These are phyloP conservation scores for Triadica sebifera DNA, from an alignment of 345 rosid species.

Conservation along the genomic window DNA sequence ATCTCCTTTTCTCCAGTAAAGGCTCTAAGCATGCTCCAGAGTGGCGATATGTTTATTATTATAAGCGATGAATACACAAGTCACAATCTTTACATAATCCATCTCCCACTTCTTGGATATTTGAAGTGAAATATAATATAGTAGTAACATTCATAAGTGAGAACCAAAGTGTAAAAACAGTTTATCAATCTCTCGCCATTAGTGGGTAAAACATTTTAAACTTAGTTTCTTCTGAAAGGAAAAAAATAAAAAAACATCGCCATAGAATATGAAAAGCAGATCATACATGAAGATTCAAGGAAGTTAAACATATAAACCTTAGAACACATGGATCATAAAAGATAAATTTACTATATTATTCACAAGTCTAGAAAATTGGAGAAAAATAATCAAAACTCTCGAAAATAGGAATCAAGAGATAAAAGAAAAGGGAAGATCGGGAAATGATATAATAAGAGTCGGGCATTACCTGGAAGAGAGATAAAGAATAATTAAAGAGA, in stretches of 20 bases:
- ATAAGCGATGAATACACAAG: background rate
- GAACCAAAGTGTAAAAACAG: background rate
- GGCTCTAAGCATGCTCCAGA: background rate
- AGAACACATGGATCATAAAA: background rate
- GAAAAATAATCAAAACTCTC: background rate
- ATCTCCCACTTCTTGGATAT: background rate
- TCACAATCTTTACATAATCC: background rate
- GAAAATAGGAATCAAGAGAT: background rate
- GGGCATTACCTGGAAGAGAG: background rate
- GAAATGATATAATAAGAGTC: background rate
- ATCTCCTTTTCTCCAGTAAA: background rate
- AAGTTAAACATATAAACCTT: background rate
- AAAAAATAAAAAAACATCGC: background rate
- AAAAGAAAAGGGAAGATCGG: background rate
- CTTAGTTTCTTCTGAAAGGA: no score
- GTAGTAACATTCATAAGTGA: background rate
- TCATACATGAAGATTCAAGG: background rate
- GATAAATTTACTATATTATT: no score
- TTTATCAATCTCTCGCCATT: background rate
- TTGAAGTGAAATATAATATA: background rate
- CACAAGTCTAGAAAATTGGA: no score
- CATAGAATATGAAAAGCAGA: background rate
- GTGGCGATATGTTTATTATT: no score
- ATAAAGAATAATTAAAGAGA: background rate
- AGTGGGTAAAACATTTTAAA: background rate